These are phyloP conservation scores for Saturnispora serradocipensis DNA, from an alignment of 805 yeast species.

Conservation along the genomic window DNA sequence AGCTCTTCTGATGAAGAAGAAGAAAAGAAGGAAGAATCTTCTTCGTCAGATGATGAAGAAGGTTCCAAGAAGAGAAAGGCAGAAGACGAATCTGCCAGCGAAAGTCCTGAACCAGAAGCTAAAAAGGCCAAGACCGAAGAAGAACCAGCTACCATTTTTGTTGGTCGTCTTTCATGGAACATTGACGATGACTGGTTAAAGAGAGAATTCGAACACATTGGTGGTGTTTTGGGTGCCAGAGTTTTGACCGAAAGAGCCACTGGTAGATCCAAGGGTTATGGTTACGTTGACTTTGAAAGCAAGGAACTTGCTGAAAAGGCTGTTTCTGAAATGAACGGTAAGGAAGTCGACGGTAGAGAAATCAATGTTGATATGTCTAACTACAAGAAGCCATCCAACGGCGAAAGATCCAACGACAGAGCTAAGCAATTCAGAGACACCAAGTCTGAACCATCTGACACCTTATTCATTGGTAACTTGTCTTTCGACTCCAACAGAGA, in stretches of 20 bases:
- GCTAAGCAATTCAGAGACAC: slow-evolving; percentile 87
- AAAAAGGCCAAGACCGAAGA: slow-evolving; percentile 41
- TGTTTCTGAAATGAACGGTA: slow-evolving; percentile 74
- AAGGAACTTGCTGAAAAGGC: slow-evolving; percentile 81
- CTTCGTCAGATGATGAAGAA: slow-evolving; percentile 17
- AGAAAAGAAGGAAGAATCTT: slow-evolving; percentile 11
- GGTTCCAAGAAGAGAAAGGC: slow-evolving; percentile 34
- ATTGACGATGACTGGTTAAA: slow-evolving; percentile 91
- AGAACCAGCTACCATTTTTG: slow-evolving; percentile 80
- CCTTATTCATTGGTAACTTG: slow-evolving; percentile 91
- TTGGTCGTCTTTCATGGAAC: slow-evolving; percentile 96
- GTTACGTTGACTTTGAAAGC: slow-evolving; percentile 88
- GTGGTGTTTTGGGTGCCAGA: slow-evolving; percentile 83
- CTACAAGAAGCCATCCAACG: slow-evolving; percentile 49
- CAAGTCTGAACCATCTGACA: slow-evolving; percentile 88
- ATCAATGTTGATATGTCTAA: slow-evolving; percentile 88
- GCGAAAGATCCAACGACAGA: slow-evolving; percentile 56
- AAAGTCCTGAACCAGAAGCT: slow-evolving; percentile 30
- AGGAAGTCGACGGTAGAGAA: slow-evolving; percentile 95
- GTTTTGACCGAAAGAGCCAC: slow-evolving; percentile 82
- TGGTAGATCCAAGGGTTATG: slow-evolving; percentile 92
- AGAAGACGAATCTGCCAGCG: slow-evolving; percentile 25
- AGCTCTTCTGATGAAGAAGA: slow-evolving; percentile 16
- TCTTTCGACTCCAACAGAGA: slow-evolving; percentile 87
- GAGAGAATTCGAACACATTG: slow-evolving; percentile 72